Evolutionary conservation across 2,329 filamentous ascomycete genomes (phyloP), one percentile per base, ranked within the genome.

Genomic region (Didymella pomorum): DNA sequence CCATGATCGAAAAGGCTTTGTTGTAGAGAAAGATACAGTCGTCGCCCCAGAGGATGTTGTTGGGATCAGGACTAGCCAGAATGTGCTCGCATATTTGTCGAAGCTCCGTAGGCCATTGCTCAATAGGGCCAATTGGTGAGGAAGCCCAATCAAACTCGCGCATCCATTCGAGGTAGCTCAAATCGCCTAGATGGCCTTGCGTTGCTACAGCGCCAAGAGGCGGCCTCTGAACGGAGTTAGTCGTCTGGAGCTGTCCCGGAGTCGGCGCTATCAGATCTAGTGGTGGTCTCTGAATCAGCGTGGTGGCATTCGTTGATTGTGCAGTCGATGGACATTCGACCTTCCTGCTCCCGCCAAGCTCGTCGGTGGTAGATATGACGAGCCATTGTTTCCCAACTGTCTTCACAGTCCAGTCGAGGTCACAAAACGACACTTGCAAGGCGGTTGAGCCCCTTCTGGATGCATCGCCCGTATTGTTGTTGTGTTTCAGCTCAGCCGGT

Each of bases 71-170:
- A 56, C 64, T 69, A 21, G 68, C 70, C 58, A 94, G 92, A 64
- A 94, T 86, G 42, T 93, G 78, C 72, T 92, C 93, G 47, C 89
- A 88, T 86, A 92, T 90, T 61, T 86, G 85, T 56, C 91, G 84
- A 52, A 94, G 77, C 65, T 92, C 89, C 31, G 84, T 76, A 1
- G 83, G 78, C 90, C 91, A 95, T 39, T 81, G 76, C 60, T 90
- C 87, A 20, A 94, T 91, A 0, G 90, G 88, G 0, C 91, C 91
- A 2, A 94, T 79, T 6, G 87, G 79, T 1, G 91, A 93, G 0
- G 83, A 79, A 2, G 83, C 83, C 91, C 91, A 95, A 71, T 93
- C 87, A 25, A 88, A 76, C 31, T 84, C 86, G 26, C 89, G 84
- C 18, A 88, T 88, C 66, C 93, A 90, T 52, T 83, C 84, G 48